A percentile compares a stretch with the other conserved stretches of the same genome.
Evolutionary conservation across 768 basidiomycete species (phyloP).

Genomic region (Lentinus tigrinus): DNA sequence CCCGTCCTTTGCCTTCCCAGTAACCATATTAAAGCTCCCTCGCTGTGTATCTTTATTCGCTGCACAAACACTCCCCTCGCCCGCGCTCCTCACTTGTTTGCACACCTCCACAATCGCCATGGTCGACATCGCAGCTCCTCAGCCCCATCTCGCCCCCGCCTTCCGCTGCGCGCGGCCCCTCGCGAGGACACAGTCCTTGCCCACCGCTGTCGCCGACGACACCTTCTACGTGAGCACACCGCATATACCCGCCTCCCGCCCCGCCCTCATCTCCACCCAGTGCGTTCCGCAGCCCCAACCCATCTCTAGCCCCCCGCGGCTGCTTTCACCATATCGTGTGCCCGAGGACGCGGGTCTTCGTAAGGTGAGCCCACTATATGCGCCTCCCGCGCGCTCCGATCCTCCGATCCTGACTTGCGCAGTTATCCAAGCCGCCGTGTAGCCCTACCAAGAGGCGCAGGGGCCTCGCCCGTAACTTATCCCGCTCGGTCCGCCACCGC

Average conservation of each 20-base stretch:
- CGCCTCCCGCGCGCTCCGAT: constrained; percentile 2
- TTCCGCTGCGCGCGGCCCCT: not conserved
- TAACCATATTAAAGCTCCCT: constrained; percentile 29
- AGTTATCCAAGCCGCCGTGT: constrained; percentile 43
- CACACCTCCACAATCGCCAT: not conserved
- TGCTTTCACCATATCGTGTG: constrained; percentile 39
- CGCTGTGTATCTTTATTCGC: constrained; percentile 33
- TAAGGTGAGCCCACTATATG: constrained; percentile 15
- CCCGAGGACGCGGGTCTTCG: constrained; percentile 23
- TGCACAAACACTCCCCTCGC: not conserved
- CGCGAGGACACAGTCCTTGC: constrained; percentile 20
- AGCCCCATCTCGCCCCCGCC: constrained; percentile 32
- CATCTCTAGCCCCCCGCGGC: constrained; percentile 31
- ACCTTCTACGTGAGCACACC: constrained; percentile 21
- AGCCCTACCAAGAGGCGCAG: constrained; percentile 38
- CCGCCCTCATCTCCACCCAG: constrained; percentile 19
- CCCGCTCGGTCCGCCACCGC: constrained; percentile 43
- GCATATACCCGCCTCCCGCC: not conserved
- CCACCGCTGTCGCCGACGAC: constrained; percentile 26
- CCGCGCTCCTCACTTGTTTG: constrained; percentile 6
- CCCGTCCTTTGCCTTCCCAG: constrained; percentile 19
- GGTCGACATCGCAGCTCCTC: constrained; percentile 15
- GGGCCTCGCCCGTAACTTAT: constrained; percentile 29
- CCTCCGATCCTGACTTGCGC: constrained; percentile 11
- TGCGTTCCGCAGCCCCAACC: constrained; percentile 24